Evolutionary conservation across 805 yeast genomes (phyloP), one percentile per base, ranked within the genome.

Genomic region (Kockiozyma suomiensis): DNA sequence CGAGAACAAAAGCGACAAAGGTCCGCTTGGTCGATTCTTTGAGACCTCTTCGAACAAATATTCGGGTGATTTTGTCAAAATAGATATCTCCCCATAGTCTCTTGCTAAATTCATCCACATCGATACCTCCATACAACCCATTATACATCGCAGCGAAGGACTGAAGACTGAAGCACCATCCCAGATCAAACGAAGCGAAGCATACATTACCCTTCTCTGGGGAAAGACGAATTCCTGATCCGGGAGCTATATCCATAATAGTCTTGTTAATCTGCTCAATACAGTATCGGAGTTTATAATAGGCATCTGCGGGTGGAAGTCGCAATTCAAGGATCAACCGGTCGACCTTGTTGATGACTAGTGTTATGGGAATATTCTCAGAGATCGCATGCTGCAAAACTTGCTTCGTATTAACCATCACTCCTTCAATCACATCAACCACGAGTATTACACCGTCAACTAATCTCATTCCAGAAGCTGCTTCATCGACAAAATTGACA

Each of bases 371-470:
- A 1, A 85, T 68, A 33, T 82, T 77, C 15, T 79, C 76, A 38
- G 73, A 70, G 3, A 87, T 66, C 0, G 86, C 83, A 63, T 81
- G 80, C 40, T 81, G 77, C 1, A 91, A 75, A 0, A 84, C 73
- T 13, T 75, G 64, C 54, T 75, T 74, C 7, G 86, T 78, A 2
- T 82, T 77, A n/a, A 80, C 74, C 0, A 87, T 82, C 3, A 90
- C 70, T 0, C 98, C 97, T 71, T 93, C 97, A 1, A 90, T 85
- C 0, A 81, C 85, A 71, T 94, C 99, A n/a, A 93, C 78, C 0
- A 90, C 88, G 1, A 91, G 72, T 0, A 86, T 74, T 0, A 82
- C 83, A 1, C 86, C 83, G 64, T 94, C 97, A 0, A 81, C 80
- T 0, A 85, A 76, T 23, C 82, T 72, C 8, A 85, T 72, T 0